A percentile compares a stretch with the other conserved stretches of the same genome.
Evolutionary conservation across 805 yeast genomes (phyloP).

Genomic region (Priceomyces fermenticarens): DNA sequence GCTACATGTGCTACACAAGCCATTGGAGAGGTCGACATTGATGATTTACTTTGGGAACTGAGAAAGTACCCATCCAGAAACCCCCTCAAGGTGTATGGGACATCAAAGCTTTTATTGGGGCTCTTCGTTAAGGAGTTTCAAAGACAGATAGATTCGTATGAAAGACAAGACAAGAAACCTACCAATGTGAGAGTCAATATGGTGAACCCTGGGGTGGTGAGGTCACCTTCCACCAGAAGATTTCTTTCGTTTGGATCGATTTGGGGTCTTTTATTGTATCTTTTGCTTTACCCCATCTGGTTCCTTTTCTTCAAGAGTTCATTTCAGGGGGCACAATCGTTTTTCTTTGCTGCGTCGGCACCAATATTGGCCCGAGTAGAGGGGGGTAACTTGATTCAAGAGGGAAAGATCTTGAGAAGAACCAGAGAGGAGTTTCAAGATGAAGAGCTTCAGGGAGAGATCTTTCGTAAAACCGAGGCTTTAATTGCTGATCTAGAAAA

Average conservation of each 20-base stretch:
- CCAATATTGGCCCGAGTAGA: slow-evolving; percentile 63
- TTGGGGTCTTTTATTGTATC: slow-evolving; percentile 54
- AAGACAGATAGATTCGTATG: slow-evolving; percentile 52
- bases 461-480: slow-evolving; percentile 61
- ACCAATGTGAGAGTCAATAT: slow-evolving; percentile 66
- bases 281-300: slow-evolving; percentile 75
- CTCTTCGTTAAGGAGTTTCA: slow-evolving; percentile 81
- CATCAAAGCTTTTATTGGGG: slow-evolving; percentile 73
- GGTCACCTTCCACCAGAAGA: slow-evolving; percentile 83
- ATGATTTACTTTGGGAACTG: slow-evolving; percentile 59
- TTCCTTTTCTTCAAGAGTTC: slow-evolving; percentile 79
- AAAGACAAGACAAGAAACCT: slow-evolving; percentile 70
- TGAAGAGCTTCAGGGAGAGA: slow-evolving; percentile 52
- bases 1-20: slow-evolving; percentile 78
- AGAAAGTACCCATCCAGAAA: slow-evolving; percentile 54
- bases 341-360: slow-evolving; percentile 63
- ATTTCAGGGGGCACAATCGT: slow-evolving; percentile 74
- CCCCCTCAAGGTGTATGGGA: slow-evolving; percentile 79
- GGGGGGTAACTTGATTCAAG: slow-evolving; percentile 72
- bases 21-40: slow-evolving; percentile 63
- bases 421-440: slow-evolving; percentile 67
- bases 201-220: slow-evolving; percentile 90
- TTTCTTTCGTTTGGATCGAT: slow-evolving; percentile 74
- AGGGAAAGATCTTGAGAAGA: slow-evolving; percentile 56
- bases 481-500: slow-evolving; percentile 61